Percentiles rank a stretch among this genome's conserved stretches.
Conservation (phyloP, 257 asterid genomes). For the Lithospermum erythrorhizon region DNA sequence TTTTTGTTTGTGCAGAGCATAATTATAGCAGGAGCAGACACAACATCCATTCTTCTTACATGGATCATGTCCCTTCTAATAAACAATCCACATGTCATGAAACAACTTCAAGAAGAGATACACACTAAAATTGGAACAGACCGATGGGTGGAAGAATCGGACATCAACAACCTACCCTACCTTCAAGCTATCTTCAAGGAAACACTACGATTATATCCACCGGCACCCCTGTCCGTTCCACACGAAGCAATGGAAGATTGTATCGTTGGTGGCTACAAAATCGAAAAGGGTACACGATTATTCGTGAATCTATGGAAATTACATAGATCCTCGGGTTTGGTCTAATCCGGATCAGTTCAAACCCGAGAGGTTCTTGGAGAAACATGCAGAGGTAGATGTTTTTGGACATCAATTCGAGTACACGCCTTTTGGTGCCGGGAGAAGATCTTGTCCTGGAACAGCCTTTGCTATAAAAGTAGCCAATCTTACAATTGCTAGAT, state of each 20-base stretch:
- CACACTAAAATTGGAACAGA: conserved; percentile 30
- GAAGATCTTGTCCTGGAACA: conserved; percentile 42
- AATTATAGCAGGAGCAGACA: conserved; percentile 46
- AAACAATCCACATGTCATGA: conserved; percentile 24
- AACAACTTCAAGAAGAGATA: conserved; percentile 34
- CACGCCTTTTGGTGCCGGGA: conserved; percentile 48
- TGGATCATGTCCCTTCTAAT: conserved; percentile 37
- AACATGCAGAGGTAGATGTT: conserved; percentile 25
- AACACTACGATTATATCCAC: conserved; percentile 37
- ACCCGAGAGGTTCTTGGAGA: conserved; percentile 38
- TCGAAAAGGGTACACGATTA: conserved; percentile 31
- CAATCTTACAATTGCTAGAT: conserved; percentile 30
- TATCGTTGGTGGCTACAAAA: conserved; percentile 19
- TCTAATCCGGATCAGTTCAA: conserved; percentile 28
- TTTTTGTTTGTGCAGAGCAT: conserved; percentile 25
- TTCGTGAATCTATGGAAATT: conserved; percentile 37
- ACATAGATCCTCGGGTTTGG: conserved; percentile 40
- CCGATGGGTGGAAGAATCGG: conserved; percentile 42
- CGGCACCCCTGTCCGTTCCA: conserved; percentile 32
- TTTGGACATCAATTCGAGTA: conserved; percentile 34
- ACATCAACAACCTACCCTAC: conserved; percentile 30
- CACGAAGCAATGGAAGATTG: conserved; percentile 33
- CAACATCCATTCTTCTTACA: conserved; percentile 32
- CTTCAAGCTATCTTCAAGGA: conserved; percentile 49
- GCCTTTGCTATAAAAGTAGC: conserved; percentile 34